Evolutionary conservation across 768 basidiomycete species (phyloP), one percentile per base, ranked within the genome.

Genomic region (Hortiboletus campestris): DNA sequence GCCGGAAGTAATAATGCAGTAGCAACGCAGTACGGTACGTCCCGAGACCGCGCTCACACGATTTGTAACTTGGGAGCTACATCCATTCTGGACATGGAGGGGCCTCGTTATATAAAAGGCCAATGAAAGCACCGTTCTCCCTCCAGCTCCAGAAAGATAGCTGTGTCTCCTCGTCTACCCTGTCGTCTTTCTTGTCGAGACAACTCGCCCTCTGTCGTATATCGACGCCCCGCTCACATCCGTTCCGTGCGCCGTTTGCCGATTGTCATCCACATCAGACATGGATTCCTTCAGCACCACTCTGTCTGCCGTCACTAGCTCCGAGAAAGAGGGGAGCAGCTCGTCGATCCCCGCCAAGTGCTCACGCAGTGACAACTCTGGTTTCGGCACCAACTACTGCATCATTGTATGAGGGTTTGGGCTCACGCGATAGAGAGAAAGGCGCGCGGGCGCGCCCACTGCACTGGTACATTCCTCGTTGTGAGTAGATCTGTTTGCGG

Each of bases 251-350:
- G 10, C 32, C 29, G 4, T 29, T 29, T 29, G 2, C 29, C 29
- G 1, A 39, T 43, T 14, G 2, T 35, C 51, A 36, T 38, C 58
- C 13, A 4, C 41, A 38, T 44, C 52, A 45, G 55, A 53, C 11
- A 68, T 68, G 67, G 67, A 68, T 45, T 52, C 59, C 29, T 63
- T 68, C 50, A 58, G 4, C 50, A 46, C 53, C n/a, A 31, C 58
- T 46, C 38, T 61, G 28, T 61, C 65, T 6, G 20, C 61, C 46
- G 57, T 69, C 13, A 36, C 47, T 29, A 44, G n/a, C 42, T 36
- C 55, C 5, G 44, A 52, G 29, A 13, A 45, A 1, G 52, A 53
- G 10, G 58, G 63, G 35, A 43, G 14, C 14, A 56, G 17, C 12
- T 43, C 55, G 2, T 57, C 65, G 16, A 43, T 46, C 16, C 67